A percentile compares a stretch with the other conserved stretches of the same genome.
These are phyloP conservation scores for Globisporangium megalacanthum DNA, from an alignment of 352 stramenopile species.

Conservation along the genomic window DNA sequence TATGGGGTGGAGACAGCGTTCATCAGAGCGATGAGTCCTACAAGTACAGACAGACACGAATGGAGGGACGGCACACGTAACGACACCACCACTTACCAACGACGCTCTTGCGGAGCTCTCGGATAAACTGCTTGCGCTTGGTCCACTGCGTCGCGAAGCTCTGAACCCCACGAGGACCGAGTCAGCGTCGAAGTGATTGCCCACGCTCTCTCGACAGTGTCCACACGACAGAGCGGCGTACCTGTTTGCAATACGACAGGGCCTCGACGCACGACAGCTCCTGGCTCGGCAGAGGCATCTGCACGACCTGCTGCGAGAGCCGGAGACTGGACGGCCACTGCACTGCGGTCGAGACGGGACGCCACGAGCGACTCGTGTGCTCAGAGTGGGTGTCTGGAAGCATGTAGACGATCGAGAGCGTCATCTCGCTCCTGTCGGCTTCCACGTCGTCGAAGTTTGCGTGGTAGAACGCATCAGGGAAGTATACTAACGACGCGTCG, in stretches of 20 bases:
- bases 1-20: too few relatives aligned
- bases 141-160: conserved; percentile 37
- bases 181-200: background rate
- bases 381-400: background rate
- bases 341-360: conserved; percentile 6
- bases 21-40: background rate
- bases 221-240: conserved; percentile 1
- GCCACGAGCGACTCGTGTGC: background rate
- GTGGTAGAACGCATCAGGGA: conserved; percentile 21
- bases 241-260: conserved; percentile 28
- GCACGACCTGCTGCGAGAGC: conserved; percentile 38
- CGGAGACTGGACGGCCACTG: conserved; percentile 26
- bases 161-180: conserved; percentile 9
- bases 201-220: background rate
- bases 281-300: conserved; percentile 19
- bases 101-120: conserved; percentile 20
- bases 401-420: conserved; percentile 7
- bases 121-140: conserved; percentile 31
- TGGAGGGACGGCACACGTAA: background rate
- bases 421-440: background rate
- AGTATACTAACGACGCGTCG: conserved; percentile 14
- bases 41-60: background rate
- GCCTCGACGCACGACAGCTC: conserved; percentile 29
- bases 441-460: conserved; percentile 15
- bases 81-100: conserved; percentile 20